phyloP scores from a whole-genome alignment of 805 yeast species.

The Ogataea minuta region DNA sequence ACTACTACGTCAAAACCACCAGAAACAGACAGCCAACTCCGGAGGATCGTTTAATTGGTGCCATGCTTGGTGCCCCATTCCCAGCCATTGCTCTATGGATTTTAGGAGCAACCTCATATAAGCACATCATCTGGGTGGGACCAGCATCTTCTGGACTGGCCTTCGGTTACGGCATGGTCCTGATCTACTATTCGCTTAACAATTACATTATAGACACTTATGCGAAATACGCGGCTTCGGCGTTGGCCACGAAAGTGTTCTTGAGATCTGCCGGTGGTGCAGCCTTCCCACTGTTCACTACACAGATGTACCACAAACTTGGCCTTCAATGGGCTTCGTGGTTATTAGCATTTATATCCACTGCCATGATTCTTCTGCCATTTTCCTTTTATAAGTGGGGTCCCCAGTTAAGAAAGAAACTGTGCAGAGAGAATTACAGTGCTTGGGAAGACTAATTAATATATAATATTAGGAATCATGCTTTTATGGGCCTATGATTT shows the following conservation, averaged over 20 bases:
- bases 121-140: slow-evolving; percentile 65
- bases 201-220: slow-evolving; percentile 90
- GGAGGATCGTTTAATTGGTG: slow-evolving; percentile 77
- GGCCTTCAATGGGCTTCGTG: slow-evolving; percentile 83
- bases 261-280: slow-evolving; percentile 84
- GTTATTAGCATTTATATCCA: slow-evolving; percentile 71
- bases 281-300: slow-evolving; percentile 78
- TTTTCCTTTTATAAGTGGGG: slow-evolving; percentile 72
- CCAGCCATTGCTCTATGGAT: slow-evolving; percentile 79
- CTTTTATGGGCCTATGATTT: slow-evolving; percentile 2
- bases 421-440: slow-evolving; percentile 65
- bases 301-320: slow-evolving; percentile 71
- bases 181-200: slow-evolving; percentile 57
- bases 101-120: slow-evolving; percentile 73
- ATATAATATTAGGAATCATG: neutral
- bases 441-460: slow-evolving; percentile 25
- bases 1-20: slow-evolving; percentile 50
- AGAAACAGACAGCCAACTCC: slow-evolving; percentile 63
- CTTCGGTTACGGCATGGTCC: slow-evolving; percentile 61
- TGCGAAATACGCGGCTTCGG: slow-evolving; percentile 76
- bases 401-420: slow-evolving; percentile 53
- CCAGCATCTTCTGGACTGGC: slow-evolving; percentile 60
- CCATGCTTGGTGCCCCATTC: slow-evolving; percentile 80
- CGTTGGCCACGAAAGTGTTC: slow-evolving; percentile 79
- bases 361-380: slow-evolving; percentile 74